These are phyloP conservation scores for Cymbidium sinense DNA, from an alignment of 106 monocot species.

Conservation along the genomic window DNA sequence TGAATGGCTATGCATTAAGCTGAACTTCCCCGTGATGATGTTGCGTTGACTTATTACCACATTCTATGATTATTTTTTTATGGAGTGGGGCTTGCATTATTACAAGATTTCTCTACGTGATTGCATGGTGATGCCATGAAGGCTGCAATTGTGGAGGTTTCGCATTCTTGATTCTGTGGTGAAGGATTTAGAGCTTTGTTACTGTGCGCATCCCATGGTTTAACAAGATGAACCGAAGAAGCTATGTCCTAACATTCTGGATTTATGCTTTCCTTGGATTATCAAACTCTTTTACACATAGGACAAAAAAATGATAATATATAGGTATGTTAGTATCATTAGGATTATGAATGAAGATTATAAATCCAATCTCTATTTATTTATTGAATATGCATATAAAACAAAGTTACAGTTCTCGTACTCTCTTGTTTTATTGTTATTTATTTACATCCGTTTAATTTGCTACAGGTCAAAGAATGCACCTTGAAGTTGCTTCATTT, in stretches of 20 bases:
- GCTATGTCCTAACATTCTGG: neutral
- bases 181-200: neutral
- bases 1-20: neutral
- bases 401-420: neutral
- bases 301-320: neutral
- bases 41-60: neutral
- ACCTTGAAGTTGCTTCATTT: conserved; percentile 80
- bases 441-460: conserved; percentile 1
- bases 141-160: neutral
- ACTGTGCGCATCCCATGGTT: neutral
- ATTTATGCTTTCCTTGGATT: neutral
- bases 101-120: neutral
- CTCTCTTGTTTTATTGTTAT: neutral
- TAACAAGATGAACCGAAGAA: neutral
- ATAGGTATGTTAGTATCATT: neutral
- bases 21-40: neutral
- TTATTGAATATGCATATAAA: neutral
- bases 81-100: neutral
- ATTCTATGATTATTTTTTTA: neutral
- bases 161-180: neutral
- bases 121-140: neutral
- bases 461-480: conserved; percentile 88
- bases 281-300: neutral
- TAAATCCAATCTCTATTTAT: neutral
- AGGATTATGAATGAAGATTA: neutral